Percentiles rank a stretch among this genome's conserved stretches.
These are phyloP conservation scores for Saturnispora halmiae DNA, from an alignment of 805 yeast genomes.

Conservation along the genomic window DNA sequence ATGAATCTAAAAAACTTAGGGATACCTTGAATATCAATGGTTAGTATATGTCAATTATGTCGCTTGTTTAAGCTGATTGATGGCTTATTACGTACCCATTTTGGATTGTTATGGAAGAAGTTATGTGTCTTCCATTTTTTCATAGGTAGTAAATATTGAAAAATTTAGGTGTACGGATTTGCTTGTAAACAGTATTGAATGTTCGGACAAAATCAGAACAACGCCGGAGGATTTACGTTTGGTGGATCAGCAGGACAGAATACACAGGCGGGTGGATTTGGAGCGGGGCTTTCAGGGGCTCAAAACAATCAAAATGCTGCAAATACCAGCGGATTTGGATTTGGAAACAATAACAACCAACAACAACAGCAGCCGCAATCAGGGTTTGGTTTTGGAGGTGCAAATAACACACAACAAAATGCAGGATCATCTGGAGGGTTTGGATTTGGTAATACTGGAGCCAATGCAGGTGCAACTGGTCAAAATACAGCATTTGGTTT, in stretches of 20 bases:
- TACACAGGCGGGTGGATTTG: background rate
- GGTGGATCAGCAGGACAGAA: background rate
- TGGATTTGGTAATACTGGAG: constrained; percentile 17
- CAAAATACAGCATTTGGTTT: constrained; percentile 33
- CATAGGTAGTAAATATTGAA: background rate
- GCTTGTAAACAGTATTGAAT: background rate
- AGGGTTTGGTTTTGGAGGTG: background rate
- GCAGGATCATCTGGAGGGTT: constrained; percentile 17
- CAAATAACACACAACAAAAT: background rate
- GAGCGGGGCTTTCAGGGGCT: background rate
- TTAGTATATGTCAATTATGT: no score
- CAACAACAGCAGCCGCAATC: background rate
- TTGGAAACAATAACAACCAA: constrained; percentile 9
- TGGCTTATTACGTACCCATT: background rate
- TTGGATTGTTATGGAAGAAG: background rate
- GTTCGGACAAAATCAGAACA: background rate
- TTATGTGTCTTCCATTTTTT: background rate
- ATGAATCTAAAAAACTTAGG: constrained; percentile 95
- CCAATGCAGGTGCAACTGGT: constrained; percentile 17
- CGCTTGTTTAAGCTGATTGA: no score
- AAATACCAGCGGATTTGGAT: constrained; percentile 6
- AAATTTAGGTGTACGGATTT: constrained; percentile 4
- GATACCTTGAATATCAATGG: no score
- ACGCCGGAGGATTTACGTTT: background rate
- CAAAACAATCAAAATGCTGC: constrained; percentile 1